Percentiles rank a stretch among this genome's conserved stretches.
phyloP scores from a whole-genome alignment of 805 yeast genomes.

The Cyberlindnera veronae region DNA sequence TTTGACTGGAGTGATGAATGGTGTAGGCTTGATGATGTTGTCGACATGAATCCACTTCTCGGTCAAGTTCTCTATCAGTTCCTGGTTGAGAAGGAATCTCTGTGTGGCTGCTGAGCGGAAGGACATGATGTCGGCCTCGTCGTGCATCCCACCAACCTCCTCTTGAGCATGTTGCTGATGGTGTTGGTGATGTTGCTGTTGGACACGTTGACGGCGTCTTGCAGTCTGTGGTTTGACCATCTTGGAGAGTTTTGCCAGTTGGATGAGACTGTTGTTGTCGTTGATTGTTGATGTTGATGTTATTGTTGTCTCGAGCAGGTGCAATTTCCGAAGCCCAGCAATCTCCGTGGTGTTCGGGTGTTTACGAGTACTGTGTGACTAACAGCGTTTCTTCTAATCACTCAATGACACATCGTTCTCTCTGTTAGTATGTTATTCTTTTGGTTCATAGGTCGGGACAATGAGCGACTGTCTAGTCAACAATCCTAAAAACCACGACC shows the following conservation, averaged over 20 bases:
- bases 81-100: slow-evolving; percentile 45
- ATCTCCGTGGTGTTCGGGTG: no score
- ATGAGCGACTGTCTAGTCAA: no score
- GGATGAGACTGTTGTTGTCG: not conserved
- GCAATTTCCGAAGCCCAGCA: no score
- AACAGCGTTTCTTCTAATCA: no score
- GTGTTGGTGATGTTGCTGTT: slow-evolving; percentile 19
- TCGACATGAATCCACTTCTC: slow-evolving; percentile 44
- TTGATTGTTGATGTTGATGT: not conserved
- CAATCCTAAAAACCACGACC: no score
- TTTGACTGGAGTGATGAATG: slow-evolving; percentile 22
- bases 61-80: slow-evolving; percentile 44
- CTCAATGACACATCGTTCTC: no score
- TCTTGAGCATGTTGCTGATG: slow-evolving; percentile 14
- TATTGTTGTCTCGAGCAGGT: not conserved
- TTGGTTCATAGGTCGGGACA: no score
- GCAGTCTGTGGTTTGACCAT: slow-evolving; percentile 27
- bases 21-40: slow-evolving; percentile 41
- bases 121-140: slow-evolving; percentile 51
- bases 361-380: no score
- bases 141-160: slow-evolving; percentile 35
- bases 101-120: slow-evolving; percentile 43
- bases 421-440: no score
- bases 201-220: slow-evolving; percentile 22
- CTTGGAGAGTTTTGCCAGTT: not conserved